Evolutionary conservation across 1,284 basidiomycete genomes (phyloP), one percentile per base, ranked within the genome.

Genomic region (Cutaneotrichosporon sp.): DNA sequence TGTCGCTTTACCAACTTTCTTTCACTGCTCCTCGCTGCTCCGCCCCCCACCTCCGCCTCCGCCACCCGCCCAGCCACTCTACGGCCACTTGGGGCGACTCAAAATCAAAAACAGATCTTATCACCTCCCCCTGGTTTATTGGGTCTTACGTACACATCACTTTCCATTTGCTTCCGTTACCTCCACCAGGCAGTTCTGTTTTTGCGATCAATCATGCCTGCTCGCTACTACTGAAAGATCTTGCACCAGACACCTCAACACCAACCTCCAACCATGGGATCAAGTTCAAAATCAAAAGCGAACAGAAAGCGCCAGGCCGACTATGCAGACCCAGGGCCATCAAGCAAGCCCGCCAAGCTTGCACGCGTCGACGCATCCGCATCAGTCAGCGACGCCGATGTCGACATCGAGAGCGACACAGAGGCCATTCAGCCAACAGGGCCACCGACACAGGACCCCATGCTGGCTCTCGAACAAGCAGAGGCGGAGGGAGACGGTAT

Each of bases 261-360:
- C 20, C 38, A 35, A 12, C 9, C 14, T 43, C 29, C 34, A 19
- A 43, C 10, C 26, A 43, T 43, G 42, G 31, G 33, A 14, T n/a
- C n/a, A n/a, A n/a, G n/a, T n/a, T n/a, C n/a, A n/a, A n/a, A 57
- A 29, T 19, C 44, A 44, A 22, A 27, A 43, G 16, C 27, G 31
- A 20, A 55, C 14, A 51, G 46, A 41, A 51, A 52, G 49, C 49
- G 56, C 9, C 42, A 43, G 16, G 51, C 47, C 20, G 54, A 52
- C 26, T 12, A 19, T 6, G 43, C 25, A n/a, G 34, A 17, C 11
- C 24, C 42, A 1, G 43, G 20, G 9, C 27, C 45, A 10, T 31
- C 46, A 12, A 24, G 4, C 16, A 47, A 54, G 25, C 34, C 43
- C 11, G 17, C 46, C 1, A 52, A 58, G 49, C 32, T 37, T 9